Conservation (phyloP, 331 rosid genomes). For the Erythrophleum ivorense region DNA sequence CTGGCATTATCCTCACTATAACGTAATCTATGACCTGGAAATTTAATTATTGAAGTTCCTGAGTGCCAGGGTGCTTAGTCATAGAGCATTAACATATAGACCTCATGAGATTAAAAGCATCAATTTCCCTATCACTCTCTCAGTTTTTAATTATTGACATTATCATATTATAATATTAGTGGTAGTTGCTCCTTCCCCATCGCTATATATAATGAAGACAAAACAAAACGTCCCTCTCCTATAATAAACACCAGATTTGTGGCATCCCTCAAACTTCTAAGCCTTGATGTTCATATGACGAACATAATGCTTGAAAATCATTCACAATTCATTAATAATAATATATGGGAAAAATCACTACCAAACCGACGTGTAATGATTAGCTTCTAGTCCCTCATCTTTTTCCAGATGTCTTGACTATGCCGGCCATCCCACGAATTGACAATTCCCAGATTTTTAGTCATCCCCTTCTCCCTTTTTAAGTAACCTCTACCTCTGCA, state of each 20-base stretch:
- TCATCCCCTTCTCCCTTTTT: constrained; percentile 51
- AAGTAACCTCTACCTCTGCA: constrained; percentile 46
- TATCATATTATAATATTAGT: neutral
- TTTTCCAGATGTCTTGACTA: constrained; percentile 56
- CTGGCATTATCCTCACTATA: constrained; percentile 15
- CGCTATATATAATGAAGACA: constrained; percentile 19
- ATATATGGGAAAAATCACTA: constrained; percentile 53
- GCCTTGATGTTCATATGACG: constrained; percentile 8
- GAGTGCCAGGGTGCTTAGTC: constrained; percentile 33
- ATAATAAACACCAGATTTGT: constrained; percentile 23
- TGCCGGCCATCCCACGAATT: constrained; percentile 67
- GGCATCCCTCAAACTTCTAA: constrained; percentile 29
- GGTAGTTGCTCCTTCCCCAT: constrained; percentile 48
- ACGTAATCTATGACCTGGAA: constrained; percentile 49
- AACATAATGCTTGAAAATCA: constrained; percentile 24
- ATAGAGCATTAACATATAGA: constrained; percentile 36
- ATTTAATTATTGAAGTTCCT: constrained; percentile 38
- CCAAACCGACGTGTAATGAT: constrained; percentile 60
- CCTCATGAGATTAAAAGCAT: constrained; percentile 1
- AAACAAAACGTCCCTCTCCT: constrained; percentile 39
- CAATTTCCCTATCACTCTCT: neutral
- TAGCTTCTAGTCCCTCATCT: constrained; percentile 49
- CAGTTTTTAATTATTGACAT: neutral
- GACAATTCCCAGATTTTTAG: neutral
- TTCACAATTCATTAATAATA: constrained; percentile 20